Evolutionary conservation across 768 basidiomycete genomes (phyloP).

Genomic region (Xerocomus brunneocitrinus): DNA sequence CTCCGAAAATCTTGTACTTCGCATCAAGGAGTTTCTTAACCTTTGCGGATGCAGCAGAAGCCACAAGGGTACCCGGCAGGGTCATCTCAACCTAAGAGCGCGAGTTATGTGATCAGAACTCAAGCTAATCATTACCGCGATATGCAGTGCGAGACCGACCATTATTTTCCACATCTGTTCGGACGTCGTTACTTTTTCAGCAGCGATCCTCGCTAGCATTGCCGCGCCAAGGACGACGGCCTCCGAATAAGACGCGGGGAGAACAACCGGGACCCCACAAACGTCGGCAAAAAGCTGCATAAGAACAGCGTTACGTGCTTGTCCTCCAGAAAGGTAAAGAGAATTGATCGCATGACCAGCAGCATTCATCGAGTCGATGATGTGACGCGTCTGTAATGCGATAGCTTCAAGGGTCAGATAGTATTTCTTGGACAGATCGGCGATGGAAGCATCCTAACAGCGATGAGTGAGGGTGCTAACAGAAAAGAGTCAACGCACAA

Average conservation of each 20-base stretch:
- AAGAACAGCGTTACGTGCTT: slow-evolving; percentile 83
- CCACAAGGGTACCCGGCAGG: slow-evolving; percentile 67
- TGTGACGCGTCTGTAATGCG: slow-evolving; percentile 91
- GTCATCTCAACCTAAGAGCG: slow-evolving; percentile 81
- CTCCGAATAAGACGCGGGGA: slow-evolving; percentile 69
- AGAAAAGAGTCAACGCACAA: slow-evolving; percentile 40
- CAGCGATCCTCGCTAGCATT: slow-evolving; percentile 88
- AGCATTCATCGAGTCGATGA: slow-evolving; percentile 85
- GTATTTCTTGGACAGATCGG: slow-evolving; percentile 87
- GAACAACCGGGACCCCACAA: slow-evolving; percentile 76
- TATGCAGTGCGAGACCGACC: slow-evolving; percentile 39
- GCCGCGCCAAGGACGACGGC: slow-evolving; percentile 92
- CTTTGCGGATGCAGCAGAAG: slow-evolving; percentile 53
- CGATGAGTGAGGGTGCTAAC: background rate
- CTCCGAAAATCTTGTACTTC: slow-evolving; percentile 92
- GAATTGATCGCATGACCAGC: slow-evolving; percentile 77
- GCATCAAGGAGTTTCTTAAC: slow-evolving; percentile 79
- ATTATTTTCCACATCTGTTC: slow-evolving; percentile 87
- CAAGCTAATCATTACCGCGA: background rate
- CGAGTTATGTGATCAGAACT: background rate
- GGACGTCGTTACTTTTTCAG: slow-evolving; percentile 52
- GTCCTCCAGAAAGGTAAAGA: slow-evolving; percentile 91
- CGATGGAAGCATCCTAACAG: slow-evolving; percentile 58
- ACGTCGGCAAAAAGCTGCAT: slow-evolving; percentile 89
- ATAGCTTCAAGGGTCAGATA: slow-evolving; percentile 90